A percentile compares a stretch with the other conserved stretches of the same genome.
Evolutionary conservation across 2,329 filamentous ascomycete species (phyloP).

Genomic region (Chrysoporthe puriensis): DNA sequence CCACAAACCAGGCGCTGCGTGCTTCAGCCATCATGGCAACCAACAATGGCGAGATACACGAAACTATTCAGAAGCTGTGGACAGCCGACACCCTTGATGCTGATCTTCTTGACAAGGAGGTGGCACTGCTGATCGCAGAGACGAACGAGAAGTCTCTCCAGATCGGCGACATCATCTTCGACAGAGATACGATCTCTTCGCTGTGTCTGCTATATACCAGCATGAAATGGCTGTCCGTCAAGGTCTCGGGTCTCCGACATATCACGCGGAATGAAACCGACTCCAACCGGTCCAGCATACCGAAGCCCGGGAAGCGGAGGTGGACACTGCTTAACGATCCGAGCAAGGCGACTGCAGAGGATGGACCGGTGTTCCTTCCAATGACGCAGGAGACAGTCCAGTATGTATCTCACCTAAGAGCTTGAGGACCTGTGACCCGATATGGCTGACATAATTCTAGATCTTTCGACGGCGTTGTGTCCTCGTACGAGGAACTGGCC

Average conservation of each 20-base stretch:
- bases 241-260: conserved; percentile 78
- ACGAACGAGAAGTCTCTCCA: conserved; percentile 67
- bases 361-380: conserved; percentile 77
- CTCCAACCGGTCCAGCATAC: conserved; percentile 58
- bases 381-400: conserved; percentile 83
- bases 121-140: conserved; percentile 58
- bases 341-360: conserved; percentile 60
- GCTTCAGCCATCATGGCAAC: conserved; percentile 74
- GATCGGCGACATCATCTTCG: conserved; percentile 83
- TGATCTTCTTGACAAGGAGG: conserved; percentile 67
- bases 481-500: conserved; percentile 81
- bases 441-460: conserved; percentile 43
- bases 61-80: conserved; percentile 71
- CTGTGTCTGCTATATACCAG: conserved; percentile 92
- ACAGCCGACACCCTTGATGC: conserved; percentile 53
- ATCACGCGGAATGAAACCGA: conserved; percentile 77
- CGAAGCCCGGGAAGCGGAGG: conserved; percentile 66
- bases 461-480: conserved; percentile 84
- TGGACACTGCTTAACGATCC: conserved; percentile 82
- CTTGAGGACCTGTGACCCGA: too few relatives aligned
- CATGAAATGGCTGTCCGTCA: conserved; percentile 95
- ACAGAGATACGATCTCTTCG: conserved; percentile 82
- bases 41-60: conserved; percentile 71
- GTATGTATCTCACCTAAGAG: conserved; percentile 51
- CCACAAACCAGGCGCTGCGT: conserved; percentile 59